Evolutionary conservation across 768 basidiomycete genomes (phyloP).

Genomic region (Phaeotremella fagi): DNA sequence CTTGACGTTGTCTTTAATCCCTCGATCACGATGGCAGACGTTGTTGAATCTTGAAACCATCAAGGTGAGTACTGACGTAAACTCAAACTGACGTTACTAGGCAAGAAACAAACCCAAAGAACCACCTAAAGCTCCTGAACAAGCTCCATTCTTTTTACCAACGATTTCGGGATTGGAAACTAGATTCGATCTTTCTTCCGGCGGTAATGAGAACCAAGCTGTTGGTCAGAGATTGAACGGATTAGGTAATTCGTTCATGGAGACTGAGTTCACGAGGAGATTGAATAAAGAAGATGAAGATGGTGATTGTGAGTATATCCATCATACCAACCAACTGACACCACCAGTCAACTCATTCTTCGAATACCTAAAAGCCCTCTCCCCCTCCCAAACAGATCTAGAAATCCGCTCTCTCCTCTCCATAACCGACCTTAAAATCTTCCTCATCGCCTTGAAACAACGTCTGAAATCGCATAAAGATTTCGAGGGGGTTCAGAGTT

Average conservation of each 20-base stretch:
- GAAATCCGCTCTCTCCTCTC: slow-evolving; percentile 76
- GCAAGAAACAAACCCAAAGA: slow-evolving; percentile 82
- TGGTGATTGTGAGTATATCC: slow-evolving; percentile 62
- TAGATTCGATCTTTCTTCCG: slow-evolving; percentile 60
- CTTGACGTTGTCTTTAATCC: slow-evolving; percentile 86
- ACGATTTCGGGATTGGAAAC: slow-evolving; percentile 81
- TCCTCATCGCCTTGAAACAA: slow-evolving; percentile 67
- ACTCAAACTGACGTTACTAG: not conserved
- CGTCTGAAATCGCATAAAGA: slow-evolving; percentile 76
- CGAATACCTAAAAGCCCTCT: slow-evolving; percentile 72
- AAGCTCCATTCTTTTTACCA: slow-evolving; percentile 95
- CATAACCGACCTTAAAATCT: slow-evolving; percentile 60
- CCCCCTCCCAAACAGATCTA: slow-evolving; percentile 84
- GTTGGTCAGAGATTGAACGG: slow-evolving; percentile 47
- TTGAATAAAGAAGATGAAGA: slow-evolving; percentile 57
- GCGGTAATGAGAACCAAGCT: slow-evolving; percentile 17
- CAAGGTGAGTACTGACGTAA: slow-evolving; percentile 55
- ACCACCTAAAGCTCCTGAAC: slow-evolving; percentile 87
- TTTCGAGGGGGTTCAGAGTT: slow-evolving; percentile 90
- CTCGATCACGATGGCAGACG: slow-evolving; percentile 92
- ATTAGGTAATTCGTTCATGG: slow-evolving; percentile 29
- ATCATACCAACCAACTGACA: not conserved
- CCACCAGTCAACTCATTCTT: slow-evolving; percentile 73
- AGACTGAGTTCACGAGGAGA: slow-evolving; percentile 64
- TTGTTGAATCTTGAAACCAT: slow-evolving; percentile 94